Conservation (phyloP, 257 asterid species). For the Linaria vulgaris region DNA sequence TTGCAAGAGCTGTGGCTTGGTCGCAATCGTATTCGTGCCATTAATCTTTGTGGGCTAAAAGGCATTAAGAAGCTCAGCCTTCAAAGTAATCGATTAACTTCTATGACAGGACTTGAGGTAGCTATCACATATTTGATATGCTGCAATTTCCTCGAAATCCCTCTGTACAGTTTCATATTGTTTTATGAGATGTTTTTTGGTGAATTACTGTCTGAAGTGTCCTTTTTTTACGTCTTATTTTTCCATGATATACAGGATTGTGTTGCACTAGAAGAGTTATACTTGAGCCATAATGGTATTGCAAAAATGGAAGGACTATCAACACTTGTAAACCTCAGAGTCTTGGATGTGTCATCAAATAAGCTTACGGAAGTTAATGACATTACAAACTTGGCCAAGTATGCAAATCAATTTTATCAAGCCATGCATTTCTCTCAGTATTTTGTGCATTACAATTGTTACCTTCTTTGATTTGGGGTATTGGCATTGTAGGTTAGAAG, state of each 20-base stretch:
- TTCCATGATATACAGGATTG: constrained; percentile 61
- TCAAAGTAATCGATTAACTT: constrained; percentile 92
- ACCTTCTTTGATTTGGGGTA: constrained; percentile 22
- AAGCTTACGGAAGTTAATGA: constrained; percentile 75
- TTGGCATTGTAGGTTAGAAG: constrained; percentile 74
- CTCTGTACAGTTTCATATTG: neutral
- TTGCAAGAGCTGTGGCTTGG: constrained; percentile 99
- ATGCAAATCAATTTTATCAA: constrained; percentile 24
- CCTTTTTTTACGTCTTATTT: constrained; percentile 5
- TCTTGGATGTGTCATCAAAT: constrained; percentile 88
- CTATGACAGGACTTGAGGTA: constrained; percentile 89
- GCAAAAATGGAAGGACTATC: constrained; percentile 89
- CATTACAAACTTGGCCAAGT: constrained; percentile 62
- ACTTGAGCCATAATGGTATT: constrained; percentile 97
- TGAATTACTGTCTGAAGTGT: neutral
- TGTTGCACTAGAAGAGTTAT: constrained; percentile 81
- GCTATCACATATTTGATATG: constrained; percentile 21
- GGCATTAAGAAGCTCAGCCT: constrained; percentile 90
- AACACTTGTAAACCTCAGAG: constrained; percentile 72
- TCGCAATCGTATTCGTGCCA: constrained; percentile 81
- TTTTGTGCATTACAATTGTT: constrained; percentile 1
- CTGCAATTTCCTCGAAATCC: constrained; percentile 5
- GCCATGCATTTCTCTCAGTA: constrained; percentile 8
- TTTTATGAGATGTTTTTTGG: neutral
- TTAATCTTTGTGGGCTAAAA: constrained; percentile 86